Percentiles rank a stretch among this genome's conserved stretches.
Evolutionary conservation across 1,284 basidiomycete species (phyloP).

Genomic region (Leccinum solheimii): DNA sequence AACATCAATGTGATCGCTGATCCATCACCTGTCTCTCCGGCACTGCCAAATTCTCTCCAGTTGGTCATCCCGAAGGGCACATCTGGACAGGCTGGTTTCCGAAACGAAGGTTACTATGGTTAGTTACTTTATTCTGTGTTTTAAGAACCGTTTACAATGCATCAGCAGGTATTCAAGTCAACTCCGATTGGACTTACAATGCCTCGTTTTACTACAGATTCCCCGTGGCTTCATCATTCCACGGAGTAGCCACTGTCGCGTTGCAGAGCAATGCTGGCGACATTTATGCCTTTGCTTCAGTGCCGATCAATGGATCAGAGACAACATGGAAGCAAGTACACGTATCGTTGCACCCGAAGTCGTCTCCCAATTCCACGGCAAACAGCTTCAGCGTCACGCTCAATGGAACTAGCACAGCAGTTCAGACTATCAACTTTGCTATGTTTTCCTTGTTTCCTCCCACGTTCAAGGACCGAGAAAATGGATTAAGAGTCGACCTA

Average conservation of each 20-base stretch:
- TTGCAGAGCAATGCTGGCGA: constrained; percentile 48
- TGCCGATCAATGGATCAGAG: constrained; percentile 44
- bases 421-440: constrained; percentile 58
- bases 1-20: constrained; percentile 54
- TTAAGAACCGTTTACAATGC: background rate
- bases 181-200: constrained; percentile 56
- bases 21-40: constrained; percentile 51
- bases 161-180: constrained; percentile 59
- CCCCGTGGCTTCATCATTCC: constrained; percentile 47
- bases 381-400: constrained; percentile 58
- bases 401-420: constrained; percentile 46
- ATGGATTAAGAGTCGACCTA: constrained; percentile 67
- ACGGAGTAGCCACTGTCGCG: constrained; percentile 43
- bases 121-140: constrained; percentile 7
- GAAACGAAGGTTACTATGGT: constrained; percentile 64
- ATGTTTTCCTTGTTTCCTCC: constrained; percentile 73
- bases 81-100: constrained; percentile 54
- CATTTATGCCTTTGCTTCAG: constrained; percentile 44
- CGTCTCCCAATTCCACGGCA: constrained; percentile 40
- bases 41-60: constrained; percentile 64
- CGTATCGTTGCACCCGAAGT: constrained; percentile 45
- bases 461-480: constrained; percentile 61
- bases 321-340: constrained; percentile 55
- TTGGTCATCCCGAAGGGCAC: constrained; percentile 29
- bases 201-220: constrained; percentile 68